Base-by-base conservation (phyloP, 2,329 filamentous ascomycete genomes). In the Sclerotinia nivalis region DNA sequence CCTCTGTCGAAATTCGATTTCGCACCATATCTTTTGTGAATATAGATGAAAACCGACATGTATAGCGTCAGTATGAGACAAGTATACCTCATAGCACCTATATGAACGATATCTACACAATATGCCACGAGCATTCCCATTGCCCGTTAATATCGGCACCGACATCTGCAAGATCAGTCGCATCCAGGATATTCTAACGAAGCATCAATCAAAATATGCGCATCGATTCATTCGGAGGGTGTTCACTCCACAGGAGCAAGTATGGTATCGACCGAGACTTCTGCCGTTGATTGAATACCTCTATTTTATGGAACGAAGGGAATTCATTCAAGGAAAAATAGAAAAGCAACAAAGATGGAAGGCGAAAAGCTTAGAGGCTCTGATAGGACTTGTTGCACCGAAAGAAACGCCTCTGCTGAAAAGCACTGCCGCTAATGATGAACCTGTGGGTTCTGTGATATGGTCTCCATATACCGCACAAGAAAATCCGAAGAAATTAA, bases 111-210 rank as follows among this genome's bases (percentile, higher is more conserved):
- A n/a, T 45, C n/a, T 13, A 49, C 40, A 7, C 54, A 69, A 59
- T 10, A 70, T 73, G 73, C 73, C 70, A 49, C 74, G 71, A 49
- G 81, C 82, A 0, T 93, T 94, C 75, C 89, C 90, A 1, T 83
- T 88, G n/a, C 83, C 88, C 0, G 77, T 95, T 20, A 84, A 85
- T 62, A 82, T 97, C 66, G 93, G 93, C 70, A 95, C 88, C 61
- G 93, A 97, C 78, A 90, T 97, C 69, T 93, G 92, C 79, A 84
- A 85, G 70, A 85, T 93, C 70, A 80, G 84, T 0, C 88, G 93
- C 69, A 88, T 97, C 45, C 54, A 43, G 3, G 54, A 62, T 6
- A 69, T 75, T 31, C 47, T 75, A 10, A 68, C 43, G 10, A 64
- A 66, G 50, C n/a, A 65, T 28, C 59, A 52, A 25, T 52, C 65